phyloP scores from a whole-genome alignment of 305 asterid genomes.

The Solanum hybrid region DNA sequence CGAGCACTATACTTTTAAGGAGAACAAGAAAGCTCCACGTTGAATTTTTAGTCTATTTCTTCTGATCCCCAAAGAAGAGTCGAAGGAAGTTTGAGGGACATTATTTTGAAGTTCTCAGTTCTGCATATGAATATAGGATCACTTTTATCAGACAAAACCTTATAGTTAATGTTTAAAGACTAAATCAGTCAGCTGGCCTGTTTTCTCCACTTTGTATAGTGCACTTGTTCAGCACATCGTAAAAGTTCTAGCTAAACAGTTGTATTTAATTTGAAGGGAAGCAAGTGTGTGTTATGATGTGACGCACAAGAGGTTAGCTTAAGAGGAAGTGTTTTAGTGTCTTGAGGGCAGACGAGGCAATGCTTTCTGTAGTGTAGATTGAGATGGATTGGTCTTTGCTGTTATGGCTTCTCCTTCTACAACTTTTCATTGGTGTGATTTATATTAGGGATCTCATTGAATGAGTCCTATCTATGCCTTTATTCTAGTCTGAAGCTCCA shows the following conservation, averaged over 20 bases:
- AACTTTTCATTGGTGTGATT: not conserved
- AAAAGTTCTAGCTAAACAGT: not conserved
- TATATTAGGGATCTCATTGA: not conserved
- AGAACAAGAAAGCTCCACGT: not conserved
- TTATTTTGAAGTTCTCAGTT: not conserved
- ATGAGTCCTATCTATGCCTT: not conserved
- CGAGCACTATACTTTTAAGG: not conserved
- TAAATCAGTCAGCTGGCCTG: not conserved
- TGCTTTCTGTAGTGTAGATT: not conserved
- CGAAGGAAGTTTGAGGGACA: not conserved
- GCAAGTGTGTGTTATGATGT: not conserved
- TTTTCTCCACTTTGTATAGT: not conserved
- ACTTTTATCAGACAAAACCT: not conserved
- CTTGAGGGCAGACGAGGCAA: not conserved
- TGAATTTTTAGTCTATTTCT: not conserved
- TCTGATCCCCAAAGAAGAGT: not conserved
- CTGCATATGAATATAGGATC: not conserved
- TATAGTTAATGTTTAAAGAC: not conserved
- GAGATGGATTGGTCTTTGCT: not conserved
- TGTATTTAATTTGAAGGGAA: not conserved
- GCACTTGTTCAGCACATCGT: not conserved
- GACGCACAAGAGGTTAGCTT: not conserved
- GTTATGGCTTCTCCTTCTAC: not conserved
- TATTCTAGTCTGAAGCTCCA: not conserved
- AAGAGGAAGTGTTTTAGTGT: not conserved